Conservation (phyloP, 371 early-diverging fungal genomes). For the Cokeromyces recurvatus region DNA sequence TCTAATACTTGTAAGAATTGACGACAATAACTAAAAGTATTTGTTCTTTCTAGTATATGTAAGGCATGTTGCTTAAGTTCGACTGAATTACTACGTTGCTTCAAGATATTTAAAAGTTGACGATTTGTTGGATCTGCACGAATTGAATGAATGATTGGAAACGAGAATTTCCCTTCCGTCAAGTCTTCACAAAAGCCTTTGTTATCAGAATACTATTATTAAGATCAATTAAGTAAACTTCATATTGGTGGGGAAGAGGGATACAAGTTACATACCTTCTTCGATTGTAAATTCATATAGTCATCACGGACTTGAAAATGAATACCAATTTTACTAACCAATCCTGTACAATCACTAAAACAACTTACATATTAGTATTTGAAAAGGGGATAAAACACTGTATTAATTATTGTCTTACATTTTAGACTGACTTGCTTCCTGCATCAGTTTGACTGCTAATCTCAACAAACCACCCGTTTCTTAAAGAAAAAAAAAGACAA, state of each 20-base stretch:
- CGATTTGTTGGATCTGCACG: conserved; percentile 51
- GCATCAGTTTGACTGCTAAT: conserved; percentile 90
- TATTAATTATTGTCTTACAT: conserved; percentile 29
- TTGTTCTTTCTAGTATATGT: conserved; percentile 66
- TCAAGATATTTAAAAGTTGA: conserved; percentile 76
- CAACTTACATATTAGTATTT: no score
- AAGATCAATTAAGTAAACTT: no score
- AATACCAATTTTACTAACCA: conserved; percentile 86
- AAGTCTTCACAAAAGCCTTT: conserved; percentile 97
- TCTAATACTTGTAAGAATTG: conserved; percentile 58
- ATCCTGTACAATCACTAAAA: conserved; percentile 62
- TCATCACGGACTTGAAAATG: conserved; percentile 97
- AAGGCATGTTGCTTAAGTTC: conserved; percentile 90
- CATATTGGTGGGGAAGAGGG: no score
- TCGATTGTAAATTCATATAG: conserved; percentile 86
- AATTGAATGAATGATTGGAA: conserved; percentile 87
- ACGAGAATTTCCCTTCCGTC: conserved; percentile 96
- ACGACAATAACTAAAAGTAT: conserved; percentile 76
- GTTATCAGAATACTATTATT: conserved; percentile 76
- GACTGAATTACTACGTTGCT: conserved; percentile 73
- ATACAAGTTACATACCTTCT: conserved; percentile 55
- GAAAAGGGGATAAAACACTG: no score
- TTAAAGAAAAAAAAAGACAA: conserved; percentile 19
- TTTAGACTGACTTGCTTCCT: conserved; percentile 46
- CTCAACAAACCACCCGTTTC: conserved; percentile 93